phyloP scores from a whole-genome alignment of 1,284 basidiomycete species.

The Sanghuangporus weigelae region DNA sequence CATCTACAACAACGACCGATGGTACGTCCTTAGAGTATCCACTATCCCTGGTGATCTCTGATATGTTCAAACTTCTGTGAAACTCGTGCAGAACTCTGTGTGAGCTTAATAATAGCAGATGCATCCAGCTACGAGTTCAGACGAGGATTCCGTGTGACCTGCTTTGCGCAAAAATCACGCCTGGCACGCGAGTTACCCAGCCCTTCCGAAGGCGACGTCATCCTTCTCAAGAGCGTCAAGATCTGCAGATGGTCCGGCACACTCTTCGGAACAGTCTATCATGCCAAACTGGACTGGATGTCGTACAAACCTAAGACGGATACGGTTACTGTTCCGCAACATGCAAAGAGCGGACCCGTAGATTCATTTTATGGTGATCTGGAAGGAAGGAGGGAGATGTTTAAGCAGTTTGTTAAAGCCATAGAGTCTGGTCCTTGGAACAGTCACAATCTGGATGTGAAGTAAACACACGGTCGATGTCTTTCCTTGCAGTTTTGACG shows the following conservation, averaged over 20 bases:
- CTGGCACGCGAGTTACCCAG: background rate
- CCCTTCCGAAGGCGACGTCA: slow-evolving; percentile 1
- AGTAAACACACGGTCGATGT: background rate
- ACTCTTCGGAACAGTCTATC: slow-evolving; percentile 1
- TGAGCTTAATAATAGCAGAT: background rate
- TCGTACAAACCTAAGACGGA: background rate
- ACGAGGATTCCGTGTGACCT: background rate
- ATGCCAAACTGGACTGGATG: background rate
- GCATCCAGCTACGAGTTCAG: background rate
- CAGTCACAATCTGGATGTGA: background rate
- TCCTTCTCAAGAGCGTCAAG: slow-evolving; percentile 1
- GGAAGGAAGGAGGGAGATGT: background rate
- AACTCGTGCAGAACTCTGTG: background rate
- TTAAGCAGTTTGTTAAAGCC: background rate
- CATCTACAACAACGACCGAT: background rate
- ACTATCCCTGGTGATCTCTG: background rate
- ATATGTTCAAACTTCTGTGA: background rate
- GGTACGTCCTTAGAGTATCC: background rate
- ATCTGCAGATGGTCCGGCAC: background rate
- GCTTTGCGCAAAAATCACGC: background rate
- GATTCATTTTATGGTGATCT: background rate
- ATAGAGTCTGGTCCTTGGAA: background rate
- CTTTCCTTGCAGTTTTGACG: background rate
- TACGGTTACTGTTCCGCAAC: background rate
- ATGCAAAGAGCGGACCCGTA: background rate